These are phyloP conservation scores for Pistacia integerrima DNA, from an alignment of 345 rosid species.

Conservation along the genomic window DNA sequence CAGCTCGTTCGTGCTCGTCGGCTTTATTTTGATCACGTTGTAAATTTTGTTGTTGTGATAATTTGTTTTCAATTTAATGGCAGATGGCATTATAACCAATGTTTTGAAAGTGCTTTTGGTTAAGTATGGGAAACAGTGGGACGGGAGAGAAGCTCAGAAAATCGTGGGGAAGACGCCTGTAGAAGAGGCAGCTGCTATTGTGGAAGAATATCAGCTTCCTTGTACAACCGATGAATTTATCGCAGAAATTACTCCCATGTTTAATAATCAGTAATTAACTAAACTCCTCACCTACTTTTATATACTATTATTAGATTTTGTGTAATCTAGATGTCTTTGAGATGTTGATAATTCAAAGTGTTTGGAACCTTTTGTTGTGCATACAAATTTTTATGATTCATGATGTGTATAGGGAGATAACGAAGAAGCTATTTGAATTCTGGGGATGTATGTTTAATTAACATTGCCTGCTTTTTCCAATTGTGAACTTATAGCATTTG, in stretches of 20 bases:
- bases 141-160: slow-evolving; percentile 74
- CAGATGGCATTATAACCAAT: slow-evolving; percentile 67
- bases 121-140: slow-evolving; percentile 91
- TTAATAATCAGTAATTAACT: slow-evolving; percentile 57
- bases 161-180: slow-evolving; percentile 69
- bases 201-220: slow-evolving; percentile 82
- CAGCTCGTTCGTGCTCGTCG: background rate
- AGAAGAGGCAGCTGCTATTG: slow-evolving; percentile 78
- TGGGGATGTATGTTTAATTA: background rate
- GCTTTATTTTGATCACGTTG: background rate
- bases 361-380: background rate
- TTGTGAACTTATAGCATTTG: background rate
- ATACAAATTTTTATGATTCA: background rate
- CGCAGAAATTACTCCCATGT: slow-evolving; percentile 59
- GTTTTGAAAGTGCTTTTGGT: slow-evolving; percentile 59
- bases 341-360: background rate
- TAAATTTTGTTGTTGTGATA: background rate
- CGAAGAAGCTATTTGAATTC: background rate
- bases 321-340: background rate
- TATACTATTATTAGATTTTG: background rate
- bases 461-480: background rate
- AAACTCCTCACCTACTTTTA: slow-evolving; percentile 2
- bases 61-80: slow-evolving; percentile 12
- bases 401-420: background rate
- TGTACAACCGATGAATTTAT: slow-evolving; percentile 68